phyloP scores from a whole-genome alignment of 1,284 basidiomycete genomes.

The Nidula niveotomentosa region DNA sequence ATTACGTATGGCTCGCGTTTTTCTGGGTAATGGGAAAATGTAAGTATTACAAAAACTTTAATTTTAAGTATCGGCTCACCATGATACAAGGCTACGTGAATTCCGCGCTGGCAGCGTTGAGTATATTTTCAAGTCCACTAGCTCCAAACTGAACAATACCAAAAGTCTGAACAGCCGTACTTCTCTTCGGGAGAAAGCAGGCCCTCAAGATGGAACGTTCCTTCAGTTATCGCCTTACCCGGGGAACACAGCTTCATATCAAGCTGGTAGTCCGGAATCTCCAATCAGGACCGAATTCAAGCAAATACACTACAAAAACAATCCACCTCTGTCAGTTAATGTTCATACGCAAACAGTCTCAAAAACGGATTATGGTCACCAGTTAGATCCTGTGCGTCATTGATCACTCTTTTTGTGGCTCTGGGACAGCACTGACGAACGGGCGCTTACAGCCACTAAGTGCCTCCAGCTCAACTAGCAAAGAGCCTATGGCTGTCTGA shows the following conservation, averaged over 20 bases:
- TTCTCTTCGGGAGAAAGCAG: constrained; percentile 32
- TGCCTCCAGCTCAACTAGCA: not conserved
- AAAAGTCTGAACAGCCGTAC: constrained; percentile 38
- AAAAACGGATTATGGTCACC: constrained; percentile 22
- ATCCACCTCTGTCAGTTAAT: constrained; percentile 22
- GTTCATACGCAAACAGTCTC: constrained; percentile 31
- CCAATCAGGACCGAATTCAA: constrained; percentile 7
- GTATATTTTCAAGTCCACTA: constrained; percentile 3
- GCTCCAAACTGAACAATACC: constrained; percentile 1
- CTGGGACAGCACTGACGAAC: not conserved
- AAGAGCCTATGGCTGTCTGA: not conserved
- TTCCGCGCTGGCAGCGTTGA: constrained; percentile 38
- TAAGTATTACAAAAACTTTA: constrained; percentile 16
- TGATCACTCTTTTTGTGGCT: not conserved
- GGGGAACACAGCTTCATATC: constrained; percentile 13
- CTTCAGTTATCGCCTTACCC: constrained; percentile 29
- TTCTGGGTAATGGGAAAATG: constrained; percentile 44
- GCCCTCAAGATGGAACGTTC: constrained; percentile 28
- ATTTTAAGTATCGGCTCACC: not conserved
- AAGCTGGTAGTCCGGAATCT: constrained; percentile 2
- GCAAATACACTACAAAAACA: constrained; percentile 3
- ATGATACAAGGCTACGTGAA: constrained; percentile 36
- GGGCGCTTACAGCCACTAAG: not conserved
- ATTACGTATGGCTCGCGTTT: constrained; percentile 38
- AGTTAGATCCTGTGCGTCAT: constrained; percentile 14